Percentiles rank a stretch among this genome's conserved stretches.
These are phyloP conservation scores for Xylariaceae sp. DNA, from an alignment of 2,329 filamentous ascomycete species.

Conservation along the genomic window DNA sequence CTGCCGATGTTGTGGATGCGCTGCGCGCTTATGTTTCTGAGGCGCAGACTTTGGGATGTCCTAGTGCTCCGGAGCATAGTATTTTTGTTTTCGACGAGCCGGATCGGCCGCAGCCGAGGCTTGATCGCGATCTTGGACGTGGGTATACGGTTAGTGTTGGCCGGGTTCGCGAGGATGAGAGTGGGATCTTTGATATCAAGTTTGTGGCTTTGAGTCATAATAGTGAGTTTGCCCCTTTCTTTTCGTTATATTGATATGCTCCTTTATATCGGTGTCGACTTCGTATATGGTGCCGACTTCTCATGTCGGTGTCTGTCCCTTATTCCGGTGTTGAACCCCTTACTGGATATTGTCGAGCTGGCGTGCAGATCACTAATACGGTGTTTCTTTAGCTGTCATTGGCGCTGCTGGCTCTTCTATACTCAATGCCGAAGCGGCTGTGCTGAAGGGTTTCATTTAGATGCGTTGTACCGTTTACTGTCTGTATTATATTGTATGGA, in stretches of 20 bases:
- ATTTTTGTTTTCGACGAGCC: slow-evolving; percentile 88
- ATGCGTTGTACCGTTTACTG: slow-evolving; percentile 6
- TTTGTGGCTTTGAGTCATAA: slow-evolving; percentile 90
- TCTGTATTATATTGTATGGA: slow-evolving; percentile 6
- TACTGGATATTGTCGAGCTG: no score
- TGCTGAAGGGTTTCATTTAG: slow-evolving; percentile 81
- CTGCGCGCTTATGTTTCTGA: slow-evolving; percentile 78
- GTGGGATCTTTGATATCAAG: slow-evolving; percentile 88
- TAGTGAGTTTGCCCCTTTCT: slow-evolving; percentile 42
- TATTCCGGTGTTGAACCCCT: no score
- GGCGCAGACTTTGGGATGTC: slow-evolving; percentile 77
- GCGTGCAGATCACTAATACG: slow-evolving; percentile 14
- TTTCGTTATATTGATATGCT: no score
- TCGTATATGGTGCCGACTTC: no score
- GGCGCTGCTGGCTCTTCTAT: slow-evolving; percentile 95
- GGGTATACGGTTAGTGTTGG: slow-evolving; percentile 93
- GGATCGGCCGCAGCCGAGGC: slow-evolving; percentile 83
- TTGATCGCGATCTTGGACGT: slow-evolving; percentile 78
- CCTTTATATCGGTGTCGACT: no score
- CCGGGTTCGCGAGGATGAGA: slow-evolving; percentile 77
- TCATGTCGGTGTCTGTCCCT: no score
- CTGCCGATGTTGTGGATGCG: slow-evolving; percentile 72
- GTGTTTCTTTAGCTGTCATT: slow-evolving; percentile 64
- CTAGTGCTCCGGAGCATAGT: slow-evolving; percentile 74
- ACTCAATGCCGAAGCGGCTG: slow-evolving; percentile 86